Conservation (phyloP, 495 filamentous ascomycete species). For the Chlorociboria aeruginascens region DNA sequence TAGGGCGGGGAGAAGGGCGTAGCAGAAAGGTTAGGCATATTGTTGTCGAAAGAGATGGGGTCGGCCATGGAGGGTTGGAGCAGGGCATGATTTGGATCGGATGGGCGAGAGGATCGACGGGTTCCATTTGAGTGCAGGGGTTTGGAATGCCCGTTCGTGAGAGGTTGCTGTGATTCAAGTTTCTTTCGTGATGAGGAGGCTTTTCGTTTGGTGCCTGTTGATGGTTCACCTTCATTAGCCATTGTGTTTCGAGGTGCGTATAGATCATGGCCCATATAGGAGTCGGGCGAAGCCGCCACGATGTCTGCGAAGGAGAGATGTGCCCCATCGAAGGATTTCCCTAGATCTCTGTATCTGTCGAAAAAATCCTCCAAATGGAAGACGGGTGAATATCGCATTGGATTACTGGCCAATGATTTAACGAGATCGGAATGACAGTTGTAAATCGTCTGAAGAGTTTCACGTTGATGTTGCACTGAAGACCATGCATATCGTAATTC, state of each 20-base stretch:
- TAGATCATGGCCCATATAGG: conserved; percentile 31
- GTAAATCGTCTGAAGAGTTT: conserved; percentile 62
- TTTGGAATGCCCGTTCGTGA: neutral
- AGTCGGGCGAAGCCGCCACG: conserved; percentile 33
- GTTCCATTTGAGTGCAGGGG: neutral
- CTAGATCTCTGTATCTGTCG: conserved; percentile 53
- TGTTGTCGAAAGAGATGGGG: neutral
- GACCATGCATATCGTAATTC: conserved; percentile 65
- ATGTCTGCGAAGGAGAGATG: conserved; percentile 33
- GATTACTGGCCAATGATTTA: conserved; percentile 50
- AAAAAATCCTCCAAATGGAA: conserved; percentile 83
- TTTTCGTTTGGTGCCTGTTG: conserved; percentile 7
- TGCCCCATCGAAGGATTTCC: conserved; percentile 36
- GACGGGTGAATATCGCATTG: conserved; percentile 59
- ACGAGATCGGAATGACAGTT: conserved; percentile 62
- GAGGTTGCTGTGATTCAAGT: neutral
- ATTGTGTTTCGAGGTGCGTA: conserved; percentile 25
- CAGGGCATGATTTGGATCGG: neutral
- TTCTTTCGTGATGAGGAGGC: conserved; percentile 10
- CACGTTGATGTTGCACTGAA: conserved; percentile 66
- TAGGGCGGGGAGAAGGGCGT: conserved; percentile 30
- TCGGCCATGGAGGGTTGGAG: conserved; percentile 11
- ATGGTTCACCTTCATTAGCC: neutral
- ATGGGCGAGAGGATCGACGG: neutral
- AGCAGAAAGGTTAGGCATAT: conserved; percentile 19